Conservation (phyloP, 2,329 filamentous ascomycete species). For the Fusarium pseudograminearum region DNA sequence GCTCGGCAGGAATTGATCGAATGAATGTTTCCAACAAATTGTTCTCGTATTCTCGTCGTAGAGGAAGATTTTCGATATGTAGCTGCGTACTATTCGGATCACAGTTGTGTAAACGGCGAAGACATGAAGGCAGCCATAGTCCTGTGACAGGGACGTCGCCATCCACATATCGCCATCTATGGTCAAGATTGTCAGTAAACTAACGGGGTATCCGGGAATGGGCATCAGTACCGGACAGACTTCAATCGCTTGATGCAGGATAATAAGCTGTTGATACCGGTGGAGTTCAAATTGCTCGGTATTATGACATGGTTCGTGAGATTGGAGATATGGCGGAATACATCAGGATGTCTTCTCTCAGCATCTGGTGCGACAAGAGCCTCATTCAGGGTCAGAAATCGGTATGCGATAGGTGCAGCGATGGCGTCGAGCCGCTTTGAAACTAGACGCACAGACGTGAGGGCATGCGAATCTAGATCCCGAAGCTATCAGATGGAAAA, state of each 20-base stretch:
- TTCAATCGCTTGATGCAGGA: slow-evolving; percentile 52
- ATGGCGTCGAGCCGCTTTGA: slow-evolving; percentile 57
- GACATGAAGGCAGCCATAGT: slow-evolving; percentile 56
- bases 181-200: slow-evolving; percentile 23
- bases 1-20: slow-evolving; percentile 54
- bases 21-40: slow-evolving; percentile 54
- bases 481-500: slow-evolving; percentile 51
- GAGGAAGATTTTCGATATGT: slow-evolving; percentile 57
- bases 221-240: slow-evolving; percentile 55
- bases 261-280: slow-evolving; percentile 53
- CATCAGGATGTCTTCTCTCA: slow-evolving; percentile 50
- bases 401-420: slow-evolving; percentile 58
- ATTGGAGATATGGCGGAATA: slow-evolving; percentile 52
- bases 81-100: slow-evolving; percentile 50
- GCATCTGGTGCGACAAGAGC: slow-evolving; percentile 53
- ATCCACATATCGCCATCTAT: slow-evolving; percentile 57
- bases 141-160: slow-evolving; percentile 41
- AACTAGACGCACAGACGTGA: slow-evolving; percentile 53
- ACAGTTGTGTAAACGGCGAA: slow-evolving; percentile 52
- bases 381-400: slow-evolving; percentile 54
- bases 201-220: neutral
- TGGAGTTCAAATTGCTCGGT: slow-evolving; percentile 56
- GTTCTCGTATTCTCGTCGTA: slow-evolving; percentile 53
- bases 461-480: slow-evolving; percentile 52
- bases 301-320: slow-evolving; percentile 57